Evolutionary conservation across 768 basidiomycete genomes (phyloP).

Genomic region (Pulveroboletus sp.): DNA sequence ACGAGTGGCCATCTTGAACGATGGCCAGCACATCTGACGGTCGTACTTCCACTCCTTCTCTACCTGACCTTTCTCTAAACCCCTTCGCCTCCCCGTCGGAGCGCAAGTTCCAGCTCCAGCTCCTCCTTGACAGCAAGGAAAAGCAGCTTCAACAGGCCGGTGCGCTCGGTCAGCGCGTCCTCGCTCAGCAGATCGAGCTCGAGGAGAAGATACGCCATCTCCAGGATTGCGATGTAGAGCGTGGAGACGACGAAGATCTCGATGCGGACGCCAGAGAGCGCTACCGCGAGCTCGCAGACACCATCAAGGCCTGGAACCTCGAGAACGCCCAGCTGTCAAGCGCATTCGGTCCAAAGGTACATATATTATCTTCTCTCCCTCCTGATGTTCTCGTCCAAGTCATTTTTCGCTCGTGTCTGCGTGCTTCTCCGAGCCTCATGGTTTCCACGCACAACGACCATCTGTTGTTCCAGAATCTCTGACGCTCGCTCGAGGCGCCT

Average conservation of each 20-base stretch:
- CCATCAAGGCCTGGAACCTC: conserved; percentile 69
- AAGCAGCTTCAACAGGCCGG: conserved; percentile 89
- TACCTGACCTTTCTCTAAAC: conserved; percentile 40
- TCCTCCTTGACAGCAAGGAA: conserved; percentile 84
- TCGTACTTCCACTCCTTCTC: conserved; percentile 24
- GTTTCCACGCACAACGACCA: conserved; percentile 5
- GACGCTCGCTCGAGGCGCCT: background rate
- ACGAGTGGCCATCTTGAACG: conserved; percentile 21
- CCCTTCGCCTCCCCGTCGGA: conserved; percentile 50
- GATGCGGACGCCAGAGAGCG: conserved; percentile 65
- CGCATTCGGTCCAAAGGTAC: conserved; percentile 61
- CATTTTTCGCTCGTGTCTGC: conserved; percentile 8
- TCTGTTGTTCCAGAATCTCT: background rate
- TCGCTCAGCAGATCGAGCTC: conserved; percentile 89
- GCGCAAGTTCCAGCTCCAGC: conserved; percentile 58
- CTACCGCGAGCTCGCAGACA: conserved; percentile 73
- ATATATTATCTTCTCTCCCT: conserved; percentile 17
- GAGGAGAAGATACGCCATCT: conserved; percentile 83
- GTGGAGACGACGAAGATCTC: conserved; percentile 57
- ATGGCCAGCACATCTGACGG: conserved; percentile 42
- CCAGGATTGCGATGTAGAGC: conserved; percentile 64
- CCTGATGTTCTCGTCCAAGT: background rate
- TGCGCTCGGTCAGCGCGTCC: conserved; percentile 88
- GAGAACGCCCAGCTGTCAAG: conserved; percentile 75
- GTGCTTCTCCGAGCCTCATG: conserved; percentile 15